phyloP scores from a whole-genome alignment of 208 protist species.

The Endotrypanum monterogeii region DNA sequence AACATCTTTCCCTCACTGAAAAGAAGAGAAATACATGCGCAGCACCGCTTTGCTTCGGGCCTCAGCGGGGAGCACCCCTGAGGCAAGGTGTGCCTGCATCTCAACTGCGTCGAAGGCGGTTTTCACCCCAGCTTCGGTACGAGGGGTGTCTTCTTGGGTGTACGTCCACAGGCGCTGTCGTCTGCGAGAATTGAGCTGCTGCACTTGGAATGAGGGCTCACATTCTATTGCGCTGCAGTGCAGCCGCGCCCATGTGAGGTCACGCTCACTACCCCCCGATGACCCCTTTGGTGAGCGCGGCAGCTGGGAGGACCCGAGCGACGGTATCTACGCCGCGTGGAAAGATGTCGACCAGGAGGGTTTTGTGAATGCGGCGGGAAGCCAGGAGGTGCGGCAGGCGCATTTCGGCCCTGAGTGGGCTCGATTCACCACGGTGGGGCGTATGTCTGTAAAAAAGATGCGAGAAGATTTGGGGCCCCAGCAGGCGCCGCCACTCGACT shows the following conservation, averaged over 20 bases:
- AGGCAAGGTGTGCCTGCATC: neutral
- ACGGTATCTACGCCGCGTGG: constrained; percentile 71
- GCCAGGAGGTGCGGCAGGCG: constrained; percentile 60
- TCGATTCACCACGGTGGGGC: constrained; percentile 66
- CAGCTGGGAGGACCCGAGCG: constrained; percentile 64
- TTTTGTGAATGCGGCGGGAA: constrained; percentile 66
- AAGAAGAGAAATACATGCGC: neutral
- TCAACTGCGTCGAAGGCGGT: neutral
- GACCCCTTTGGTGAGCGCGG: constrained; percentile 81
- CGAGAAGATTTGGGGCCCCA: constrained; percentile 31
- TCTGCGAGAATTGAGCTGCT: neutral
- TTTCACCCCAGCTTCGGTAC: neutral
- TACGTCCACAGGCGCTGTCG: neutral
- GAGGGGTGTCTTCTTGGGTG: neutral
- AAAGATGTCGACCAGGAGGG: constrained; percentile 63
- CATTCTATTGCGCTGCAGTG: constrained; percentile 3
- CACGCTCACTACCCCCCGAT: constrained; percentile 54
- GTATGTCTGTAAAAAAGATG: constrained; percentile 66
- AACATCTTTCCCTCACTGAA: too few relatives aligned
- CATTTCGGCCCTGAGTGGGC: constrained; percentile 88
- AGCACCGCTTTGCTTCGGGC: neutral
- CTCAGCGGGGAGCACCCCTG: neutral
- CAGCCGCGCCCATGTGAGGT: constrained; percentile 30
- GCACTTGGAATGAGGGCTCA: neutral
- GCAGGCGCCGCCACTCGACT: neutral